Evolutionary conservation across 2,329 filamentous ascomycete species (phyloP), one percentile per base, ranked within the genome.

Genomic region (Xylariaceae sp.): DNA sequence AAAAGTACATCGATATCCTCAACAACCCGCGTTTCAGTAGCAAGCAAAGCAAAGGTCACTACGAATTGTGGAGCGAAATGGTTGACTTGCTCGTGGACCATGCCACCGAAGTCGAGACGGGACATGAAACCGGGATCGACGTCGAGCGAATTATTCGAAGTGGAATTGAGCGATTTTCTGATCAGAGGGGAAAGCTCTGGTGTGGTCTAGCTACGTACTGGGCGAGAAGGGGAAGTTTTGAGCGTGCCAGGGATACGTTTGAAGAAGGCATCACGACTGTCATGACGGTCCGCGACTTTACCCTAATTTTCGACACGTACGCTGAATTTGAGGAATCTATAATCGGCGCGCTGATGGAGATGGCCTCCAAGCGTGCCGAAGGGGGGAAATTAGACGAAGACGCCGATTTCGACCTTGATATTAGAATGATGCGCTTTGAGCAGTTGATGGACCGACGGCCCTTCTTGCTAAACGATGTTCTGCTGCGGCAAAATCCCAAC

Each of bases 261-360:
- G 94, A 99, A 72, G 91, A 97, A 71, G 95, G 89, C 44, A 89
- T 97, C 62, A 96, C 90, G 8, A 97, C 92, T 1, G 95, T 96
- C 60, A 97, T 97, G 92, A 99, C 94, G 2, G 91, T 99, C 44
- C 86, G 94, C 53, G 94, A 99, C 73, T 99, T 99, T 68, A 95
- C 91, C 0, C 82, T 97, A 53, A 87, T 97, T 45, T 99, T 99
- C 65, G 94, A 99, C 71, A 88, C 91, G 0, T 99, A 97, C 67
- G 86, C 89, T 34, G 94, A 99, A 71, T 96, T 96, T 59, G 94
- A 99, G 71, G 95, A 99, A 73, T 92, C 91, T 0, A 87, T 97
- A 62, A 96, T 97, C 60, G 87, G 89, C 11, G 86, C 86, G 47
- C 78, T 97, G 64, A 95, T 99, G 85, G 91, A 97, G 64, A 81